Evolutionary conservation across 225 moss, liverwort and hornwort genomes (phyloP).

Genomic region (Asterella californica): DNA sequence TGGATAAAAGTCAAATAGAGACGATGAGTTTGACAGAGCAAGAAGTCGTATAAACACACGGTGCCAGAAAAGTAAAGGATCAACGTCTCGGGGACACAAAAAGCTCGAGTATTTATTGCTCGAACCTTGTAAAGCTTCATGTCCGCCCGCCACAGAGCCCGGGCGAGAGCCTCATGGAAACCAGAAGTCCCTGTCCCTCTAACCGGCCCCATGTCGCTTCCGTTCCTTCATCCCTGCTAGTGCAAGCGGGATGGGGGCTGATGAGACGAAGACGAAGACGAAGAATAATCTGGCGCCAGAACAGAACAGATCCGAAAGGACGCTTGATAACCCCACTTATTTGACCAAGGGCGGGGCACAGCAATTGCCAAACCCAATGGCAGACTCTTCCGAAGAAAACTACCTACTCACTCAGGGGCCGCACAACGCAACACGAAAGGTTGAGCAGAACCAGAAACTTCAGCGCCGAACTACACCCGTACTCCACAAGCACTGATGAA

Average conservation of each 20-base stretch:
- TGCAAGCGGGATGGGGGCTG: neutral
- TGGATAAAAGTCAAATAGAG: conserved; percentile 6
- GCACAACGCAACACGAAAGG: neutral
- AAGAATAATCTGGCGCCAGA: conserved; percentile 8
- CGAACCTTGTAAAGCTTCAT: conserved; percentile 39
- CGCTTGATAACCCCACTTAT: conserved; percentile 16
- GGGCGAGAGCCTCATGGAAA: conserved; percentile 25
- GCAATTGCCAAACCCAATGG: neutral
- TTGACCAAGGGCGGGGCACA: neutral
- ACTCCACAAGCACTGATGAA: neutral
- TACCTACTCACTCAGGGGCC: conserved; percentile 4
- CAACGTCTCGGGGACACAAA: neutral
- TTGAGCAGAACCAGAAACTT: neutral
- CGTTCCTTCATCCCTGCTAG: conserved; percentile 41
- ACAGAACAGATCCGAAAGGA: conserved; percentile 46
- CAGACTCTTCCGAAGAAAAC: conserved; percentile 7
- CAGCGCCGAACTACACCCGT: conserved; percentile 11
- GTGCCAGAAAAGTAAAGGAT: neutral
- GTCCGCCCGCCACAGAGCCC: conserved; percentile 37
- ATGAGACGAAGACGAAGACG: neutral
- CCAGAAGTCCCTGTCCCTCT: conserved; percentile 26
- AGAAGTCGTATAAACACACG: conserved; percentile 16
- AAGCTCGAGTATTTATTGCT: neutral
- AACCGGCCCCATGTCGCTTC: conserved; percentile 46
- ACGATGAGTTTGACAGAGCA: conserved; percentile 12